Percentiles rank a stretch among this genome's conserved stretches.
Conservation (phyloP, 305 asterid genomes). For the Ajuga reptans region DNA sequence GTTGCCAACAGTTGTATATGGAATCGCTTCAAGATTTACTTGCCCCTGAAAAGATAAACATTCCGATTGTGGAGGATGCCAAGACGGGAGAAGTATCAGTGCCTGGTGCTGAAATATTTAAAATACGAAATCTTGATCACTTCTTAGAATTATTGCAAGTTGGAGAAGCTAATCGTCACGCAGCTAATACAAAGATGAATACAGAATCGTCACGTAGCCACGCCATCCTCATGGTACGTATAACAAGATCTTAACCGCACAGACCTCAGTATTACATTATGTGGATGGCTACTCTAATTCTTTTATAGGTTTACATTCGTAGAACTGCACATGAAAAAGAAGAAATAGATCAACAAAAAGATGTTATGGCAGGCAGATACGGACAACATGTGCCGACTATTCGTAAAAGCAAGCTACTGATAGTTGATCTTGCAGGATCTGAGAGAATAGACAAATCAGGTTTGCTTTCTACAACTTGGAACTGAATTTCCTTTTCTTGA, state of each 20-base stretch:
- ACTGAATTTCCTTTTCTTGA: conserved; percentile 13
- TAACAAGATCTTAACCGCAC: not conserved
- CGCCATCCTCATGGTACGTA: conserved; percentile 79
- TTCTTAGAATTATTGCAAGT: conserved; percentile 59
- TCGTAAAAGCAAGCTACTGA: conserved; percentile 79
- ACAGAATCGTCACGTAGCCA: conserved; percentile 95
- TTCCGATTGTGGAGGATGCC: conserved; percentile 76
- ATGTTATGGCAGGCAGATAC: conserved; percentile 29
- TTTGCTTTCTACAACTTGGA: conserved; percentile 26
- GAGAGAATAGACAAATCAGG: conserved; percentile 89
- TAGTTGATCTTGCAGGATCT: conserved; percentile 97
- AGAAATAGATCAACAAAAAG: conserved; percentile 37
- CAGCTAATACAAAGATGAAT: conserved; percentile 88
- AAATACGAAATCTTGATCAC: conserved; percentile 61
- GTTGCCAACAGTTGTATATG: conserved; percentile 57
- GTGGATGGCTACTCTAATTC: conserved; percentile 9
- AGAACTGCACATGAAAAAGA: conserved; percentile 48
- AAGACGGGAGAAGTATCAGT: conserved; percentile 80
- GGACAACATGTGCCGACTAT: conserved; percentile 46
- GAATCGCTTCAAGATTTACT: conserved; percentile 95
- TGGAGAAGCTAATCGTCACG: conserved; percentile 92
- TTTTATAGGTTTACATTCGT: conserved; percentile 54
- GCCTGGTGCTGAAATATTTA: conserved; percentile 66
- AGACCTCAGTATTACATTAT: not conserved
- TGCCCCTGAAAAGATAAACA: conserved; percentile 75